Base-by-base conservation (phyloP, 2,329 filamentous ascomycete genomes). In the Pestalotiopsis sp. region DNA sequence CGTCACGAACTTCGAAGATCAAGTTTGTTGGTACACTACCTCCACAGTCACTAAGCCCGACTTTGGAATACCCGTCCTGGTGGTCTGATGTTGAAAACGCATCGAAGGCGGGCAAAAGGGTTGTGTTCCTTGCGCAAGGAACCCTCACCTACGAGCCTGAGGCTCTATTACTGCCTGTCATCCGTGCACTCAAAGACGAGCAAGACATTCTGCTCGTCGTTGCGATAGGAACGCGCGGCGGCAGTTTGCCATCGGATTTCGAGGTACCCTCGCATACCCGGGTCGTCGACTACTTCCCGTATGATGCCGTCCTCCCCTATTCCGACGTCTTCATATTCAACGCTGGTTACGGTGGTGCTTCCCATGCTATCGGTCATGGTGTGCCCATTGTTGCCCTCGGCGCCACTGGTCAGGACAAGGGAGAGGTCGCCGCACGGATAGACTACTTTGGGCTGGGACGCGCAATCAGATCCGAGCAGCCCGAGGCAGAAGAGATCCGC, bases 111-210 rank as follows among this genome's bases (percentile, higher is more conserved):
- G 60, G 74, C 71, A 82, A 81, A 68, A 81, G 80, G 64, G 71
- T 87, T 23, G 75, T 87, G 6, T 78, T 81, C 27, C 83, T 87
- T 6, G 79, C 80, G 0, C 85, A 87, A 71, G 85, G 85, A 5
- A 87, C 85, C 2, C 71, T 84, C 3, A 79, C 77, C 14, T 70
- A 72, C 31, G 74, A 82, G 20, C 80, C 80, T 64, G 71, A 72
- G 6, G 75, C 85, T 36, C 78, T 87, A 1, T 71, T 86, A 11
- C 69, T 84, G 2, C 85, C 85, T 1, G 80, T 84, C 0, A 76
- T 87, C 23, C 64, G 76, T 7, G 85, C 78, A 0, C 78, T 87
- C 11, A 78, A 78, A 6, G 74, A 77, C 63, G 76, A 81, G 0
- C 74, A 80, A 0, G 83, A 87, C 68, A 66, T 81, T 0, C 68